Percentiles rank a stretch among this genome's conserved stretches.
These are phyloP conservation scores for Dictyostelium intermedium DNA, from an alignment of 78 protist species.

Conservation along the genomic window DNA sequence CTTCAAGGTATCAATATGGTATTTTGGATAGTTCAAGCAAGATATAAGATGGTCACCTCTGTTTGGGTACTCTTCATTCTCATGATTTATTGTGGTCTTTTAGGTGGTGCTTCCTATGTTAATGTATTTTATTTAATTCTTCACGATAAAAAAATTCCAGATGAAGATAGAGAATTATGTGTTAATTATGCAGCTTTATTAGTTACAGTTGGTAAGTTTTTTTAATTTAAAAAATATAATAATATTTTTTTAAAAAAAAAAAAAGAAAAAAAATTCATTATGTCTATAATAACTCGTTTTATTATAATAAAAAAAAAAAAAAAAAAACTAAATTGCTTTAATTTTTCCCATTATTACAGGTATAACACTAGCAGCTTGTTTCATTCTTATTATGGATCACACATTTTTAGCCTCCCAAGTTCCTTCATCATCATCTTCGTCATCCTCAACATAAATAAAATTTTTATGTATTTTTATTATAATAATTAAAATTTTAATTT, in stretches of 20 bases:
- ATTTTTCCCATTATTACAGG: slow-evolving; percentile 27
- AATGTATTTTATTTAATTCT: slow-evolving; percentile 79
- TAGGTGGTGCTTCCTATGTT: slow-evolving; percentile 92
- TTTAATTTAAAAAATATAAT: too few relatives aligned
- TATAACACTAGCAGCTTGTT: slow-evolving; percentile 52
- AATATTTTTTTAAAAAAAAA: too few relatives aligned
- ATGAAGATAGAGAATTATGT: slow-evolving; percentile 85
- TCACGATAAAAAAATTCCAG: slow-evolving; percentile 60
- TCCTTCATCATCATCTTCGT: background rate
- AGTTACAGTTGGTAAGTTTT: slow-evolving; percentile 29
- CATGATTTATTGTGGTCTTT: slow-evolving; percentile 89
- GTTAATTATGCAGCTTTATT: slow-evolving; percentile 77
- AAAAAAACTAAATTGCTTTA: too few relatives aligned
- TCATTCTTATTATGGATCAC: slow-evolving; percentile 72
- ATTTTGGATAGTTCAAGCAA: slow-evolving; percentile 85
- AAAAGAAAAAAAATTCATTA: too few relatives aligned
- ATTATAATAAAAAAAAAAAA: too few relatives aligned
- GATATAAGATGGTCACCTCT: slow-evolving; percentile 35
- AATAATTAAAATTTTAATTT: background rate
- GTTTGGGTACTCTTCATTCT: slow-evolving; percentile 62
- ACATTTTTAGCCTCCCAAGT: slow-evolving; percentile 48
- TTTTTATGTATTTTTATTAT: background rate
- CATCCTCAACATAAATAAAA: background rate
- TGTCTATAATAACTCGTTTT: too few relatives aligned
- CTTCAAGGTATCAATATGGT: slow-evolving; percentile 86